Conservation (phyloP, 2,329 filamentous ascomycete genomes). For the Xylariaceae sp. region DNA sequence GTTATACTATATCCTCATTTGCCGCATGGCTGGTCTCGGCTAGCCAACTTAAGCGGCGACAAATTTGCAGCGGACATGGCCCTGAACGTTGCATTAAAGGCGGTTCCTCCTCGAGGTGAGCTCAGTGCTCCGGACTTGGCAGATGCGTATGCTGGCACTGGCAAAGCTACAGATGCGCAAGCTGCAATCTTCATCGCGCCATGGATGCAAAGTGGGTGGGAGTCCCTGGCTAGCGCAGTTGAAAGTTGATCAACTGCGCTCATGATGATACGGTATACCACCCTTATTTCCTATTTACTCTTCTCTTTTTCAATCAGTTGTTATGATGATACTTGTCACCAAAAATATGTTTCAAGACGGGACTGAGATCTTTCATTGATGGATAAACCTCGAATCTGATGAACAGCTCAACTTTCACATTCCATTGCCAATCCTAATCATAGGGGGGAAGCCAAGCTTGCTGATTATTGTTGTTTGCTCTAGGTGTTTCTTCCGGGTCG, state of each 20-base stretch:
- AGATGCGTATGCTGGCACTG: constrained; percentile 69
- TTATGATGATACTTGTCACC: constrained; percentile 29
- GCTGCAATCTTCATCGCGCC: constrained; percentile 75
- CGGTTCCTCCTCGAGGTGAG: constrained; percentile 67
- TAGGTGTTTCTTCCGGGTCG: too few species aligned
- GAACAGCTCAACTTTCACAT: too few species aligned
- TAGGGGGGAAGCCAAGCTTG: too few species aligned
- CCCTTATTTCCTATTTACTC: background rate
- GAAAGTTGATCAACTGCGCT: constrained; percentile 20
- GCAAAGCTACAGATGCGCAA: constrained; percentile 69
- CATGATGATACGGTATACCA: constrained; percentile 11
- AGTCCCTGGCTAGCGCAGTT: constrained; percentile 44
- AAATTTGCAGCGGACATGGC: constrained; percentile 70
- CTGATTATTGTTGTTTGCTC: too few species aligned
- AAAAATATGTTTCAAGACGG: constrained; percentile 35
- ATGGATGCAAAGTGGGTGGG: constrained; percentile 68
- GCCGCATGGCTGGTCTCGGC: constrained; percentile 74
- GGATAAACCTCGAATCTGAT: too few species aligned
- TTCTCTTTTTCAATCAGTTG: constrained; percentile 6
- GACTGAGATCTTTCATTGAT: constrained; percentile 32
- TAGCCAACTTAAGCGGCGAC: constrained; percentile 58
- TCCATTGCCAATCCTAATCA: too few species aligned
- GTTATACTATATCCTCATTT: constrained; percentile 78
- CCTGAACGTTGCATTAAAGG: constrained; percentile 69
- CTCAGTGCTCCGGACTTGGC: constrained; percentile 68